Percentiles rank a stretch among this genome's conserved stretches.
phyloP scores from a whole-genome alignment of 192 early-diverging fungal species.

The Coemansia sp. region DNA sequence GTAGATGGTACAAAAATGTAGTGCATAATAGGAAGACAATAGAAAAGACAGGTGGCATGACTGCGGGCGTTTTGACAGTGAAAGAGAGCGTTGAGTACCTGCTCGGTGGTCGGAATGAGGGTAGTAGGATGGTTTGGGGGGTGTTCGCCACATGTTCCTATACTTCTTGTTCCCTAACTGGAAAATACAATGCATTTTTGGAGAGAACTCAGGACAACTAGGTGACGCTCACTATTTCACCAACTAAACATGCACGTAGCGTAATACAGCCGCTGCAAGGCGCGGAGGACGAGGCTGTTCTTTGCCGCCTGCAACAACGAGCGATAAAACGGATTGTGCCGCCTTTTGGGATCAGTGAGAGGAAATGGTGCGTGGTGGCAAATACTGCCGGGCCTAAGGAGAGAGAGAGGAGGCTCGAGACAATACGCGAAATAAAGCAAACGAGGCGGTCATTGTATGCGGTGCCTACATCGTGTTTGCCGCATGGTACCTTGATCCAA shows the following conservation, averaged over 20 bases:
- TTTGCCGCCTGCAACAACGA: not conserved
- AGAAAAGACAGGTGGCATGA: not conserved
- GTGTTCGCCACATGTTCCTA: not conserved
- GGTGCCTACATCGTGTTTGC: not conserved
- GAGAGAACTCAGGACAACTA: conserved; percentile 1
- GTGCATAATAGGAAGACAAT: not conserved
- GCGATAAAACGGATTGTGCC: not conserved
- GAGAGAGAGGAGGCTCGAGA: not conserved
- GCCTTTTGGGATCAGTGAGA: not conserved
- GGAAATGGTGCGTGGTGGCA: not conserved
- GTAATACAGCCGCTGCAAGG: conserved; percentile 14
- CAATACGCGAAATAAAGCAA: conserved; percentile 2
- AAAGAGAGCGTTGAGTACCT: not conserved
- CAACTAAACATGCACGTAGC: not conserved
- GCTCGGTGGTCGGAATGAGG: not conserved
- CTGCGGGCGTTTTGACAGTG: not conserved
- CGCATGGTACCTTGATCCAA: not conserved
- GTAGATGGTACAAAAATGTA: not conserved
- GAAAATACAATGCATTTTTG: not conserved
- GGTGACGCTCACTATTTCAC: conserved; percentile 3
- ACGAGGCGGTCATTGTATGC: conserved; percentile 8
- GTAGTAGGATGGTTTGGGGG: not conserved
- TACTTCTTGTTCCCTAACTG: not conserved
- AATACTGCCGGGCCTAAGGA: not conserved
- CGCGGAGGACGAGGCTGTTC: not conserved